phyloP scores from a whole-genome alignment of 768 basidiomycete species.

The Rickenella mellea region DNA sequence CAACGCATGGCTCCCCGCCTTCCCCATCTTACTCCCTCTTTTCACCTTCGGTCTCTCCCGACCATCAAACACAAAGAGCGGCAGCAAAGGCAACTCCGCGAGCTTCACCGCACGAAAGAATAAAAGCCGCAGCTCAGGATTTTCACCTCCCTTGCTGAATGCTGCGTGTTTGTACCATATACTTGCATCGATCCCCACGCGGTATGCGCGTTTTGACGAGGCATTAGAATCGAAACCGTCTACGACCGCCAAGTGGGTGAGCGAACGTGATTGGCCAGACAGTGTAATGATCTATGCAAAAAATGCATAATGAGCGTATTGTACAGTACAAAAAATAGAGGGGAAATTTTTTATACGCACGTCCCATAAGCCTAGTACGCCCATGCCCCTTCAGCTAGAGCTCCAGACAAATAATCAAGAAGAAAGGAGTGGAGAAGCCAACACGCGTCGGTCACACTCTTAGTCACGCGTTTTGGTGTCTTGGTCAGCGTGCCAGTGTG shows the following conservation, averaged over 20 bases:
- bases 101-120: conserved; percentile 81
- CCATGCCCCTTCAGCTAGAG: conserved; percentile 10
- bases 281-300: conserved; percentile 63
- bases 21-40: conserved; percentile 49
- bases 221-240: conserved; percentile 72
- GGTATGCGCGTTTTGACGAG: conserved; percentile 57
- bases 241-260: conserved; percentile 65
- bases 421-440: no score
- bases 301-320: conserved; percentile 8
- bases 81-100: conserved; percentile 69
- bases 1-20: conserved; percentile 57
- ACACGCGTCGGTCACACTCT: no score
- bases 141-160: conserved; percentile 71
- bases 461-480: no score
- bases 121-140: conserved; percentile 74
- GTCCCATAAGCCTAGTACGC: conserved; percentile 18
- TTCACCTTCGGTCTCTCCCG: conserved; percentile 76
- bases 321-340: conserved; percentile 12
- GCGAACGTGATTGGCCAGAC: conserved; percentile 59
- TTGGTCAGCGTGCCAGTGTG: no score
- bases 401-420: no score
- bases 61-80: conserved; percentile 90
- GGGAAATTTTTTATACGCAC: conserved; percentile 10
- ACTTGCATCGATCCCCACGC: conserved; percentile 81
- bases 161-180: conserved; percentile 77